Evolutionary conservation across 1,284 basidiomycete genomes (phyloP), one percentile per base, ranked within the genome.

Genomic region (Naganishia liquefaciens): DNA sequence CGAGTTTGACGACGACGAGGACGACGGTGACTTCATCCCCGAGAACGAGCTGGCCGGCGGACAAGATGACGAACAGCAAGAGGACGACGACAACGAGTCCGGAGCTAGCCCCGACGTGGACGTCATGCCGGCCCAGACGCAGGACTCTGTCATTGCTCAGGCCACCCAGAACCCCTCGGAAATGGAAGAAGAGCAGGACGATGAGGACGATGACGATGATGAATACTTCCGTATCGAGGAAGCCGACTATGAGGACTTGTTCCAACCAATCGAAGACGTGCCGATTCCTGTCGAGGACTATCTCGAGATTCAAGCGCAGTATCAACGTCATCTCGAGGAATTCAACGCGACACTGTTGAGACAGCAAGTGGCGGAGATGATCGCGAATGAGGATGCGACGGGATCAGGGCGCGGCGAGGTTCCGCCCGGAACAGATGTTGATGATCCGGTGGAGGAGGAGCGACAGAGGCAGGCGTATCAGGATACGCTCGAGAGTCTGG

Each of bases 251-350:
- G 64, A 65, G 30, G 64, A 57, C 19, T 27, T 65, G 50, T 65
- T 65, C 28, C 58, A 60, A 25, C 64, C 64, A 6, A 65, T 65
- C 42, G 64, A 65, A 33, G 64, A 65, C 43, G 64, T 65, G 3
- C 57, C 64, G 28, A 65, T 65, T 50, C 64, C 64, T 15, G 43
- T 53, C 25, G 64, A 55, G 15, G 54, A 60, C 9, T 57, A 61
- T 28, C 46, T 50, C 39, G 57, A 50, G 11, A 50, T 57, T 13
- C 63, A 64, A 37, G 63, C 63, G 47, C 46, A 49, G 37, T 57
- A 62, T 28, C 39, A 42, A 28, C 44, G 40, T 15, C 49, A 54
- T 49, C 7, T 58, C 10, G 57, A 60, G n/a, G 57, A 60, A 11
- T 60, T 60, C 27, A 57, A 61, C 23, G 64, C 44, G 11, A 50